phyloP scores from a whole-genome alignment of 2,329 filamentous ascomycete genomes.

The Fusarium sp. region DNA sequence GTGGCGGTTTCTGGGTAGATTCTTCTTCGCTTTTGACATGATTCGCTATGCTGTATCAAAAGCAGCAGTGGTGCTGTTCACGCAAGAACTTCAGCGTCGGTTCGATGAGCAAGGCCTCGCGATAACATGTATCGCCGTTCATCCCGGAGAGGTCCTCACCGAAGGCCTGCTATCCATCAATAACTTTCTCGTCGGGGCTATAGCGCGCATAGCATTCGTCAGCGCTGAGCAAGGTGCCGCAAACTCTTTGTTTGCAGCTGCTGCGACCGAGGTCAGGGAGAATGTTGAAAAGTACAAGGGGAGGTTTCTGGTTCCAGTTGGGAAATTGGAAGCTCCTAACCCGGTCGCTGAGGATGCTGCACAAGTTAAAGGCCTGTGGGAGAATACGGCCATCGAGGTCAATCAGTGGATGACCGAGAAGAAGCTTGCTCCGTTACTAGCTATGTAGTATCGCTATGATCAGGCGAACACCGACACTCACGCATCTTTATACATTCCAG shows the following conservation, averaged over 20 bases:
- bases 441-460: background rate
- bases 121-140: background rate
- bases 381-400: background rate
- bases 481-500: background rate
- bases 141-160: conserved; percentile 14
- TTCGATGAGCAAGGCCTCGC: conserved; percentile 1
- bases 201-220: background rate
- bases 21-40: conserved; percentile 38
- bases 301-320: conserved; percentile 2
- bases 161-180: background rate
- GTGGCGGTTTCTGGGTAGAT: conserved; percentile 9
- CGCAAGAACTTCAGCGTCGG: conserved; percentile 11
- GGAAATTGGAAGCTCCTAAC: background rate
- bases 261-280: conserved; percentile 1
- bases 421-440: background rate
- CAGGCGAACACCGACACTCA: background rate
- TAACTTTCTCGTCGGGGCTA: background rate
- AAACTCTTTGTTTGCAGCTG: conserved; percentile 12
- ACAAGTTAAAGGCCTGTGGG: conserved; percentile 7
- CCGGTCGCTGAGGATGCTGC: background rate
- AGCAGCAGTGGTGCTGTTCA: conserved; percentile 2
- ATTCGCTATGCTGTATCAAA: conserved; percentile 31
- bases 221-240: conserved; percentile 6
- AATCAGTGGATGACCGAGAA: background rate
- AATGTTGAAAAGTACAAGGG: background rate